These are phyloP conservation scores for Pleurotus tuoliensis DNA, from an alignment of 768 basidiomycete species.

Conservation along the genomic window DNA sequence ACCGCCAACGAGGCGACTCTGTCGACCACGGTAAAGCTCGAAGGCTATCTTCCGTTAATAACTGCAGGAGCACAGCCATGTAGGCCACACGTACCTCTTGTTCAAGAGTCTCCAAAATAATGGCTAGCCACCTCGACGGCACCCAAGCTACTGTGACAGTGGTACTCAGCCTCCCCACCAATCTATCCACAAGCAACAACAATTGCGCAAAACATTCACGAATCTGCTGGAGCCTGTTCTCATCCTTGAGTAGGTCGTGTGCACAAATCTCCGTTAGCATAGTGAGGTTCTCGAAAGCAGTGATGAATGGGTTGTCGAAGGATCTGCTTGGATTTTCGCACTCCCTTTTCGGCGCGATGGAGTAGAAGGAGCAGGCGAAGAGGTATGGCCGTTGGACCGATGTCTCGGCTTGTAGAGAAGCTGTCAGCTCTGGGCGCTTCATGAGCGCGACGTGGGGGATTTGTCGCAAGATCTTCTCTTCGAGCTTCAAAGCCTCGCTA, in stretches of 20 bases:
- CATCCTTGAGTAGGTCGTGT: conserved; percentile 24
- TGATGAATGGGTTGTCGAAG: conserved; percentile 47
- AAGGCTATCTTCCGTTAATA: conserved; percentile 32
- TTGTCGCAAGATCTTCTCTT: conserved; percentile 49
- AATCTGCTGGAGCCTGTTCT: conserved; percentile 23
- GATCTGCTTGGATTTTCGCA: conserved; percentile 14
- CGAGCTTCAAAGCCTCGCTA: conserved; percentile 41
- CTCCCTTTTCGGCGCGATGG: conserved; percentile 27
- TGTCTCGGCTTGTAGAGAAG: conserved; percentile 27
- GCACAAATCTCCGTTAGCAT: conserved; percentile 45
- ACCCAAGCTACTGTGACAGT: conserved; percentile 50
- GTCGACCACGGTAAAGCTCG: conserved; percentile 69
- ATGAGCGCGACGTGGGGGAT: conserved; percentile 47
- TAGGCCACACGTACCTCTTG: conserved; percentile 41
- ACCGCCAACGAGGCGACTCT: conserved; percentile 54
- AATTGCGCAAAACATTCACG: conserved; percentile 52
- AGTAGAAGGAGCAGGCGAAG: conserved; percentile 65
- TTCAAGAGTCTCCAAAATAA: conserved; percentile 49
- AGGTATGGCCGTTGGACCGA: conserved; percentile 37
- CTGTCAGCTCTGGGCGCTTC: conserved; percentile 44
- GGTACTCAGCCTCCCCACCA: conserved; percentile 42
- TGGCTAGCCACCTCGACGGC: conserved; percentile 58
- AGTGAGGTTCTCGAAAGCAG: conserved; percentile 53
- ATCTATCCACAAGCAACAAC: conserved; percentile 46
- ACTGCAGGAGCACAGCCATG: conserved; percentile 2